Conservation (phyloP, 306 rosid genomes). For the Quercus ilex region DNA sequence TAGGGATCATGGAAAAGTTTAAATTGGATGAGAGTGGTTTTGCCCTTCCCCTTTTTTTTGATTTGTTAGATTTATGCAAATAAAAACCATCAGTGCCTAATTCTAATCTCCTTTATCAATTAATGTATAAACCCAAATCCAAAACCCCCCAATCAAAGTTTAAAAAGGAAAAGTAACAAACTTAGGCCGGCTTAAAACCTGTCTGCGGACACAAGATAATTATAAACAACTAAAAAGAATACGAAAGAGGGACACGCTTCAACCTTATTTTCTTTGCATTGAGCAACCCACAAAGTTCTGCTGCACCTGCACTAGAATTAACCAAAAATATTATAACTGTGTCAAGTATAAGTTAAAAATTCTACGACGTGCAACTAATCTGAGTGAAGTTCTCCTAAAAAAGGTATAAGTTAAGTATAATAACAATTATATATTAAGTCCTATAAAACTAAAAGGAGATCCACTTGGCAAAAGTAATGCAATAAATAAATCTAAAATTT, state of each 20-base stretch:
- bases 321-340: background rate
- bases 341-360: background rate
- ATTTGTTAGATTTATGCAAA: no score
- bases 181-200: background rate
- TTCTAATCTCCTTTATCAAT: background rate
- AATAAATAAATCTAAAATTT: background rate
- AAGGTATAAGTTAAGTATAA: background rate
- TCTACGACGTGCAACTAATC: no score
- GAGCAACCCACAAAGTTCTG: constrained; percentile 71
- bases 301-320: constrained; percentile 63
- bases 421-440: background rate
- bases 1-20: no score
- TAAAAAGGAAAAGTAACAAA: background rate
- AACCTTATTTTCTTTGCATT: constrained; percentile 80
- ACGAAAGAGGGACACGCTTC: constrained; percentile 4
- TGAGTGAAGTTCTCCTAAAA: no score
- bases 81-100: background rate
- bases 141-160: background rate
- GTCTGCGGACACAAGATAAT: background rate
- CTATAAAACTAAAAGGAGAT: background rate
- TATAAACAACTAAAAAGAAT: background rate
- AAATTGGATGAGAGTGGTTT: no score
- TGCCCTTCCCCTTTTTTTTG: no score
- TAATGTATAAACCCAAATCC: background rate
- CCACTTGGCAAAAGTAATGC: background rate